phyloP scores from a whole-genome alignment of 2,329 filamentous ascomycete species.

The Talaromyces marneffei region DNA sequence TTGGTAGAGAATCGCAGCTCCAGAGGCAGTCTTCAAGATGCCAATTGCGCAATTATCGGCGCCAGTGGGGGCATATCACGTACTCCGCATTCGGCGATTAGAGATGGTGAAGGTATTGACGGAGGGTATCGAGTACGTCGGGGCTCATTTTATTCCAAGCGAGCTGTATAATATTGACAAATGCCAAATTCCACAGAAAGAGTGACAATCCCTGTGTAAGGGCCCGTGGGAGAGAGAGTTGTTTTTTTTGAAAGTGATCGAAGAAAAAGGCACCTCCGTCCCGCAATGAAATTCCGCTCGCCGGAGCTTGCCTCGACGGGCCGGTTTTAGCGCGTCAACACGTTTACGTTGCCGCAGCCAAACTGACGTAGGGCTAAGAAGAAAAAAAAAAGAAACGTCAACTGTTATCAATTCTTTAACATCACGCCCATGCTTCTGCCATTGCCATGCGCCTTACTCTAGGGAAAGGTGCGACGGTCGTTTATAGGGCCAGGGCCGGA shows the following conservation, averaged over 20 bases:
- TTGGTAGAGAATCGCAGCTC: background rate
- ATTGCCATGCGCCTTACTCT: conserved; percentile 32
- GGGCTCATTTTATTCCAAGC: background rate
- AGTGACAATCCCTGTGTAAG: background rate
- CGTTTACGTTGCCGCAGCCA: background rate
- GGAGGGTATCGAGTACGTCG: background rate
- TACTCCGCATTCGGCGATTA: conserved; percentile 15
- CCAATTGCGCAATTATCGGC: conserved; percentile 9
- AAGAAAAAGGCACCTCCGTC: background rate
- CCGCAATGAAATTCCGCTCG: conserved; percentile 6
- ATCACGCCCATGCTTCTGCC: conserved; percentile 14
- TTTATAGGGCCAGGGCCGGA: conserved; percentile 29
- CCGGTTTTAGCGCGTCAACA: conserved; percentile 11
- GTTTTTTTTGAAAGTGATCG: background rate
- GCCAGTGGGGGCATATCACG: conserved; percentile 10
- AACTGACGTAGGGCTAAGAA: conserved; percentile 14
- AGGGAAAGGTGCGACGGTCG: conserved; percentile 30
- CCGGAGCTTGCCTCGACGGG: conserved; percentile 6
- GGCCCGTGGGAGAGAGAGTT: no score
- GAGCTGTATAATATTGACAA: background rate
- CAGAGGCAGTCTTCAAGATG: background rate
- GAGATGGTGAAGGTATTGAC: background rate
- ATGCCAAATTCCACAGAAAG: background rate
- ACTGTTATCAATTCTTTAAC: background rate
- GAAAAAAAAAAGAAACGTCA: conserved; percentile 1